phyloP scores from a whole-genome alignment of 352 stramenopile genomes.

The Globisporangium sylvaticum region DNA sequence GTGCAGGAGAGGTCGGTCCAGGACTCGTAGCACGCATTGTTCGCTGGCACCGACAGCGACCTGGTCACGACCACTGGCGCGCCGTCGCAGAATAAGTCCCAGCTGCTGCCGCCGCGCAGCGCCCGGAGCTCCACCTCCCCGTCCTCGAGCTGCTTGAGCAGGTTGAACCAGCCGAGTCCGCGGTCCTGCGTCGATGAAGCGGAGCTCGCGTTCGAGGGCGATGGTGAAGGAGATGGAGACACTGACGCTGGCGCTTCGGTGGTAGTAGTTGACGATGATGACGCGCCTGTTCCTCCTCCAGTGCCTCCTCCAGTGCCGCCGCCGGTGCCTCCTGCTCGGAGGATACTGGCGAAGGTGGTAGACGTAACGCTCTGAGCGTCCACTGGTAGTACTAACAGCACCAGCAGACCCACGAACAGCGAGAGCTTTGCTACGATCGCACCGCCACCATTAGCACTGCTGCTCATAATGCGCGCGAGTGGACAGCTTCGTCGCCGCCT shows the following conservation, averaged over 20 bases:
- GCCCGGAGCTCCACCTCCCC: slow-evolving; percentile 3
- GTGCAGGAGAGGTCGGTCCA: slow-evolving; percentile 9
- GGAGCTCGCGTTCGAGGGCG: neutral
- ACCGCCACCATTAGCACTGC: neutral
- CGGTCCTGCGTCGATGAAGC: neutral
- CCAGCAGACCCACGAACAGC: neutral
- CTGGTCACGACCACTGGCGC: slow-evolving; percentile 6
- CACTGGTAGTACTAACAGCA: neutral
- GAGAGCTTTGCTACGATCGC: neutral
- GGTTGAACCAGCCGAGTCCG: neutral
- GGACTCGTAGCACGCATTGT: neutral
- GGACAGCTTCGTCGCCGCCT: neutral
- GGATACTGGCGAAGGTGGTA: neutral
- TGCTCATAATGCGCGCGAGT: neutral
- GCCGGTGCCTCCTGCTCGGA: neutral
- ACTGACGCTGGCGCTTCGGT: neutral
- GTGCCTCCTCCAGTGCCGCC: neutral
- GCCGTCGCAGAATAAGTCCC: slow-evolving; percentile 2
- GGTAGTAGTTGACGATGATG: neutral
- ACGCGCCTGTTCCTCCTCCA: neutral
- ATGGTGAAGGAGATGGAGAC: neutral
- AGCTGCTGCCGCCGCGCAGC: neutral
- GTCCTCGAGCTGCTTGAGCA: slow-evolving; percentile 6
- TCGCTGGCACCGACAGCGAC: neutral
- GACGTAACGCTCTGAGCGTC: neutral